Base-by-base conservation (phyloP, 208 protist genomes). In the Leishmania arabica region DNA sequence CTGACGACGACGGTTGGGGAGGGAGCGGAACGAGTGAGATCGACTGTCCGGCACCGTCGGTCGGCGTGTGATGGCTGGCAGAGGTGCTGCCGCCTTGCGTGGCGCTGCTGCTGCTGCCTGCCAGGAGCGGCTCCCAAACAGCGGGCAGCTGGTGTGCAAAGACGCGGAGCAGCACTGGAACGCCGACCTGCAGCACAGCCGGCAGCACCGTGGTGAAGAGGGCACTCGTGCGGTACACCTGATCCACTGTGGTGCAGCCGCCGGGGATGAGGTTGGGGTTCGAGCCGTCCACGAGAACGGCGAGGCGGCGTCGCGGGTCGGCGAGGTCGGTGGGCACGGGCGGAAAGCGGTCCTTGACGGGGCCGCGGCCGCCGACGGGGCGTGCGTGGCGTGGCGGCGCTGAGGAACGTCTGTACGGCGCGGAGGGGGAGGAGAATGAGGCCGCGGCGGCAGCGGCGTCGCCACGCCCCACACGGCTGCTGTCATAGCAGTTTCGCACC, bases 271-370 rank as follows among this genome's bases (percentile, higher is more conserved):
- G 74, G n/a, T 86, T 85, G 53, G 83, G 80, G 84, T 91, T 92
- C 19, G 88, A 90, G 75, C 88, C 91, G 74, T 97, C 94, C 53
- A 97, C 82, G 27, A 97, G 84, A 15, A 97, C 77, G 9, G 94
- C 94, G 9, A 97, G 87, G 19, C 92, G 90, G 19, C 94, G 88
- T 3, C 92, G 88, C 24, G 94, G 91, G 79, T 97, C 92, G 27
- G 81, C 83, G 37, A 94, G 86, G 79, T 96, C 87, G 2, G 88
- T 88, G 9, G 86, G 56, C 73, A 92, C 65, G 1, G 92, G 91
- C 15, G 92, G 92, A 58, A 92, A 88, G 65, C 94, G 92, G 79
- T 97, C 94, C 79, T 97, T 97, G 40, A 91, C 74, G 19, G 92
- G 90, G 6, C 91, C 92, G 17, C 84, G 80, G 21, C 54, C 40